Percentiles rank a stretch among this genome's conserved stretches.
These are phyloP conservation scores for Candida broadrunensis DNA, from an alignment of 805 yeast genomes.

Conservation along the genomic window DNA sequence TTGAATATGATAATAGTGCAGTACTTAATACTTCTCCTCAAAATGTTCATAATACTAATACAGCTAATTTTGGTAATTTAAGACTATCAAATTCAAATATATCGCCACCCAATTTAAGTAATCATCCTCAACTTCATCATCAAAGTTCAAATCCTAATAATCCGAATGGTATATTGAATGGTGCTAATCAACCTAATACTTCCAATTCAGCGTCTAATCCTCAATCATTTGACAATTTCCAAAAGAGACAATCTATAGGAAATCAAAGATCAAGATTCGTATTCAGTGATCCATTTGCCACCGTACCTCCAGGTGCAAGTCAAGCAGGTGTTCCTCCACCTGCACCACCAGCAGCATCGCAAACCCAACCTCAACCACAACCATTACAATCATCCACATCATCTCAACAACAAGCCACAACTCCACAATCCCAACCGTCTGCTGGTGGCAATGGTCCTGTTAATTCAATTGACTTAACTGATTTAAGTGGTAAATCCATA, in stretches of 20 bases:
- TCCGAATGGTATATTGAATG: not conserved
- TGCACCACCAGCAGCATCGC: too few relatives aligned
- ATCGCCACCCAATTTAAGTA: slow-evolving; percentile 30
- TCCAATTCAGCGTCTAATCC: slow-evolving; percentile 3
- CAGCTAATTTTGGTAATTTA: slow-evolving; percentile 23
- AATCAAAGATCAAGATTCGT: slow-evolving; percentile 65
- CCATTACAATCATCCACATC: slow-evolving; percentile 5
- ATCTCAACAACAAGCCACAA: slow-evolving; percentile 1
- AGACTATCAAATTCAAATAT: slow-evolving; percentile 24
- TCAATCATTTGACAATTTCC: slow-evolving; percentile 25
- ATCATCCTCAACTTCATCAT: slow-evolving; percentile 10
- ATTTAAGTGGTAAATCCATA: slow-evolving; percentile 40
- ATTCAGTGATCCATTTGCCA: slow-evolving; percentile 58
- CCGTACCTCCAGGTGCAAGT: slow-evolving; percentile 2
- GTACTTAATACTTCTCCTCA: slow-evolving; percentile 9
- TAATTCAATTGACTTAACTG: slow-evolving; percentile 28
- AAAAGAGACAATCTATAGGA: slow-evolving; percentile 53
- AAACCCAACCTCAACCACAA: slow-evolving; percentile 5
- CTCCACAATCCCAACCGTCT: slow-evolving; percentile 13
- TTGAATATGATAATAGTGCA: slow-evolving; percentile 26
- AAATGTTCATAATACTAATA: slow-evolving; percentile 11
- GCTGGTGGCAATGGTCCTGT: slow-evolving; percentile 20
- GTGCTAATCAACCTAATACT: not conserved
- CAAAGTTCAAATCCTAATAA: slow-evolving; percentile 3
- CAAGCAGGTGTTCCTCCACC: slow-evolving; percentile 9